A percentile compares a stretch with the other conserved stretches of the same genome.
Conservation (phyloP, 192 early-diverging fungal species). For the Martensiomyces pterosporus region DNA sequence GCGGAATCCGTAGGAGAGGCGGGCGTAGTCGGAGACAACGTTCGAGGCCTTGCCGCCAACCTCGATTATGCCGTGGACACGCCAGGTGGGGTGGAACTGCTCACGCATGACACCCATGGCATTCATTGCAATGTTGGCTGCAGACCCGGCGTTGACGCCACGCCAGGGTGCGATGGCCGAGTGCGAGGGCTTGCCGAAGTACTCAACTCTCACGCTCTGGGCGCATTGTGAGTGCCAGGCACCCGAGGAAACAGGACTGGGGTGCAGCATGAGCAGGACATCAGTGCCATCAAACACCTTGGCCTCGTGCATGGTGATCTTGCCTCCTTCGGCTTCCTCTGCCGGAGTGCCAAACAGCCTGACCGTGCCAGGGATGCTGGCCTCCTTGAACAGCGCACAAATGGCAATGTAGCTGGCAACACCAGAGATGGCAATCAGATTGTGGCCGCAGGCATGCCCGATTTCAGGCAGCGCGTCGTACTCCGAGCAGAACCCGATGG, state of each 20-base stretch:
- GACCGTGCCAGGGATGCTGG: conserved; percentile 54
- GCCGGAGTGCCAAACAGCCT: conserved; percentile 75
- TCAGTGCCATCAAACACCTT: conserved; percentile 70
- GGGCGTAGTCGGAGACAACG: background rate
- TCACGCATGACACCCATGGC: conserved; percentile 38
- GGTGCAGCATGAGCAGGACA: conserved; percentile 79
- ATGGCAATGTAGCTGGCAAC: conserved; percentile 58
- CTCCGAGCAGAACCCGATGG: conserved; percentile 60
- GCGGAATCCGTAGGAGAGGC: background rate
- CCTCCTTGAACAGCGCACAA: conserved; percentile 33
- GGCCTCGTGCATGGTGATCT: conserved; percentile 62
- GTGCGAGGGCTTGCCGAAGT: conserved; percentile 68
- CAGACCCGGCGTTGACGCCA: conserved; percentile 78
- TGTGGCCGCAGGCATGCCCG: conserved; percentile 69
- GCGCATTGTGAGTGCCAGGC: conserved; percentile 45
- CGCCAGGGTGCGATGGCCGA: conserved; percentile 64
- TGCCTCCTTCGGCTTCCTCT: conserved; percentile 69
- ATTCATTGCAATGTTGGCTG: conserved; percentile 61
- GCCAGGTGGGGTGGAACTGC: background rate
- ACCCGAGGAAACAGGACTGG: conserved; percentile 52
- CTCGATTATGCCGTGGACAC: background rate
- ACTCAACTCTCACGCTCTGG: conserved; percentile 53
- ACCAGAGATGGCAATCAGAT: conserved; percentile 67
- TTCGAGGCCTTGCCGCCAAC: background rate
- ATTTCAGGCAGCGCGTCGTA: conserved; percentile 66